These are phyloP conservation scores for Heritiera fomes DNA, from an alignment of 345 rosid genomes.

Conservation along the genomic window DNA sequence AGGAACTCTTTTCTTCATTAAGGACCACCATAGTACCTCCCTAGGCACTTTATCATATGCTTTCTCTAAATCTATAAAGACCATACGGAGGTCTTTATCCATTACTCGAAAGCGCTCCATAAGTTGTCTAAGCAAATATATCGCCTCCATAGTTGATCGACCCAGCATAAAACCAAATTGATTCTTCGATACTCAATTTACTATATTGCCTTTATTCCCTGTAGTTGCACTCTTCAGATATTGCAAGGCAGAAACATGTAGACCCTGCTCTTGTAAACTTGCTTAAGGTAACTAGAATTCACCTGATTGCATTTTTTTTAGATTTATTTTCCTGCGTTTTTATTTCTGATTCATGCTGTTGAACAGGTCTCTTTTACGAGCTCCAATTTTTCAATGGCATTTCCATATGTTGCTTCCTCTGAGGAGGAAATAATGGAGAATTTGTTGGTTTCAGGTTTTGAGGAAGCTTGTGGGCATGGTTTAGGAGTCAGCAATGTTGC, in stretches of 20 bases:
- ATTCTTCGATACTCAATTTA: conserved; percentile 18
- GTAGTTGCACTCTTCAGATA: conserved; percentile 73
- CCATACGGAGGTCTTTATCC: no score
- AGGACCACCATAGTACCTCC: no score
- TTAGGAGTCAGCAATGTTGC: conserved; percentile 56
- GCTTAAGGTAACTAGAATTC: conserved; percentile 54
- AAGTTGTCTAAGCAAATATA: no score
- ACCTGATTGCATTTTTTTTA: background rate
- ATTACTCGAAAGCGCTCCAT: no score
- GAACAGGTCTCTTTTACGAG: conserved; percentile 57
- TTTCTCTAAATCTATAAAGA: no score
- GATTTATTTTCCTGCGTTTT: conserved; percentile 13
- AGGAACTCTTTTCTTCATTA: no score
- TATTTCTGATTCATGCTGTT: conserved; percentile 19
- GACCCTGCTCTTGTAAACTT: conserved; percentile 48
- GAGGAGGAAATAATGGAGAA: conserved; percentile 74
- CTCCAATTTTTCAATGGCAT: conserved; percentile 91
- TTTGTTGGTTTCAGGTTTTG: conserved; percentile 65
- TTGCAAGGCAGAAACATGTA: conserved; percentile 50
- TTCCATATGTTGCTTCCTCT: conserved; percentile 77
- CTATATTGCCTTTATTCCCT: conserved; percentile 19
- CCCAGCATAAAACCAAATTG: no score
- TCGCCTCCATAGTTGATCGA: no score
- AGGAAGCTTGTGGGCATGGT: conserved; percentile 59
- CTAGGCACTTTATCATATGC: no score